These are phyloP conservation scores for Ogataea paradorogensis DNA, from an alignment of 805 yeast species.

Conservation along the genomic window DNA sequence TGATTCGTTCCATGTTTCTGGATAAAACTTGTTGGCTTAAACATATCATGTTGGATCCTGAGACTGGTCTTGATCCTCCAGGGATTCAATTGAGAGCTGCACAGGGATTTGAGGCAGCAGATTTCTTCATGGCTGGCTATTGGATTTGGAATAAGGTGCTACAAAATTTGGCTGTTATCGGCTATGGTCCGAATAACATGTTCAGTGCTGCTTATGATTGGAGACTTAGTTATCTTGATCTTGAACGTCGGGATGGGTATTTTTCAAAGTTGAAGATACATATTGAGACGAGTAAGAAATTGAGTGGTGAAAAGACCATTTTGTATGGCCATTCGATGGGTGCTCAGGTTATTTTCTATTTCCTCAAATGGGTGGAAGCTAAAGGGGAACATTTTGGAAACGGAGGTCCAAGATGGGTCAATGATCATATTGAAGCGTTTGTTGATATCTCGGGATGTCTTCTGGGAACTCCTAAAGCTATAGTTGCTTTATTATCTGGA, in stretches of 20 bases:
- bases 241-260: slow-evolving; percentile 84
- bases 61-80: slow-evolving; percentile 91
- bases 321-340: slow-evolving; percentile 96
- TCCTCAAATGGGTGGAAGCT: slow-evolving; percentile 96
- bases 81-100: slow-evolving; percentile 81
- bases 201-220: slow-evolving; percentile 91
- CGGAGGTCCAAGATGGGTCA: slow-evolving; percentile 90
- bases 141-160: slow-evolving; percentile 98
- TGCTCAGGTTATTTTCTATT: slow-evolving; percentile 81
- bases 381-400: slow-evolving; percentile 76
- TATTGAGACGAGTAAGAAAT: slow-evolving; percentile 57
- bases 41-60: slow-evolving; percentile 84
- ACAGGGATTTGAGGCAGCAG: slow-evolving; percentile 95
- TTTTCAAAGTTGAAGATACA: slow-evolving; percentile 71
- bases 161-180: slow-evolving; percentile 92
- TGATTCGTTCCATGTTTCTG: slow-evolving; percentile 87
- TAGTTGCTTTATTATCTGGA: slow-evolving; percentile 90
- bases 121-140: slow-evolving; percentile 93
- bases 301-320: slow-evolving; percentile 65
- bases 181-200: slow-evolving; percentile 92
- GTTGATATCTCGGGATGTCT: slow-evolving; percentile 88
- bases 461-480: slow-evolving; percentile 91
- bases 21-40: slow-evolving; percentile 94
- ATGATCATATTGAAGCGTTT: slow-evolving; percentile 74
- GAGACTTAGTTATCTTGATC: slow-evolving; percentile 86